Percentiles rank a stretch among this genome's conserved stretches.
phyloP scores from a whole-genome alignment of 192 early-diverging fungal genomes.

The Haplosporangium gracile region DNA sequence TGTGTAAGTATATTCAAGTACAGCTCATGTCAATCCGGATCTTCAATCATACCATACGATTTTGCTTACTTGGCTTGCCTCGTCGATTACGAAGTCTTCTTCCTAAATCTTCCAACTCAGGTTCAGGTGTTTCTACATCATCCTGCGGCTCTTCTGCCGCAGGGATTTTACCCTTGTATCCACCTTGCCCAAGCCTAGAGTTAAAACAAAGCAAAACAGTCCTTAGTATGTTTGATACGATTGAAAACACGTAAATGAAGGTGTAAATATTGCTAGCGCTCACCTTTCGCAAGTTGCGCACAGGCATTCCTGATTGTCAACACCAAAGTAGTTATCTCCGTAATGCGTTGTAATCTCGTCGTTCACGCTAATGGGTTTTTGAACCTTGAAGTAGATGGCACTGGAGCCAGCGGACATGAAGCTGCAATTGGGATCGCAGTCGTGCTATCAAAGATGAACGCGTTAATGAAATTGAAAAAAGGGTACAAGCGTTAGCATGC shows the following conservation, averaged over 20 bases:
- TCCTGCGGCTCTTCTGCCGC: neutral
- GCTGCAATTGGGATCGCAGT: conserved; percentile 69
- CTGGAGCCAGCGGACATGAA: conserved; percentile 64
- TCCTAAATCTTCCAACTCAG: neutral
- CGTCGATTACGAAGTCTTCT: conserved; percentile 1
- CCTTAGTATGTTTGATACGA: neutral
- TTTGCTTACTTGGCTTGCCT: neutral
- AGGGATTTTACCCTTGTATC: conserved; percentile 14
- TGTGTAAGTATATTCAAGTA: too few relatives aligned
- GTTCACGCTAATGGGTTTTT: conserved; percentile 60
- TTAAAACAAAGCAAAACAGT: neutral
- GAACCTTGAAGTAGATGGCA: conserved; percentile 68
- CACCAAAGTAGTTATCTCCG: conserved; percentile 73
- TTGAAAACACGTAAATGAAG: neutral
- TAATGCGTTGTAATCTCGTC: conserved; percentile 75
- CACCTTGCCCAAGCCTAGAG: conserved; percentile 12
- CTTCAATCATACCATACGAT: neutral
- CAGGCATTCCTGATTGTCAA: conserved; percentile 69
- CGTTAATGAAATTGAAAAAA: conserved; percentile 2
- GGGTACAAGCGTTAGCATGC: neutral
- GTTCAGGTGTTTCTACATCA: neutral
- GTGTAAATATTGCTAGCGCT: neutral
- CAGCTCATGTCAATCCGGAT: too few relatives aligned
- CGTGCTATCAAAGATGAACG: conserved; percentile 62
- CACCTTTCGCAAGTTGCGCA: conserved; percentile 71